Base-by-base conservation (phyloP, 805 yeast genomes). In the Wickerhamomyces chaumierensis region DNA sequence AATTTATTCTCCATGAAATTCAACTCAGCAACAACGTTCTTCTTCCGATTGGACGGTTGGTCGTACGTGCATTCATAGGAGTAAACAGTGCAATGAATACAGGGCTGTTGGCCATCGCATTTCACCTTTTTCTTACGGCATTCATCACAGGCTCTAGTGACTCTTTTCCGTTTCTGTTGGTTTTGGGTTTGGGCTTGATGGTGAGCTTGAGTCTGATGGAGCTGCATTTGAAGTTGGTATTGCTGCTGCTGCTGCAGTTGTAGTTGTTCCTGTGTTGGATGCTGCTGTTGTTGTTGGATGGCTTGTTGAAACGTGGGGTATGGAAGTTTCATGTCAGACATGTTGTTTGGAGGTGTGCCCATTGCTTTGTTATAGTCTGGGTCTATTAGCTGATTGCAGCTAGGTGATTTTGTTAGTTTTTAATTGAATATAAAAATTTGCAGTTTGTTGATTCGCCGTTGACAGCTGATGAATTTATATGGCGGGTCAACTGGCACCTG, bases 51-150 rank as follows among this genome's bases (percentile, higher is more conserved):
- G 14, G 56, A 44, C 9, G 56, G 55, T 39, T 83, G 87, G 50
- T 82, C 84, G 56, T 86, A 86, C 0, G 94, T 78, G 58, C 96
- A 86, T 39, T 75, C 81, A 57, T 80, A 78, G 15, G 81, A 73
- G 56, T 81, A 82, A 1, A 81, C 92, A 1, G 88, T 77, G 51
- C 95, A 86, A 56, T 78, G 85, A 25, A 74, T 71, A 56, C 94
- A 82, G 1, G 90, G 92, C 48, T 72, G 79, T 48, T 71, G 70
- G 4, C 90, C 92, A 54, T 81, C 87, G 58, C 94, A 82, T 53
- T 79, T 78, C 45, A 81, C 84, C 53, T 82, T 82, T 58, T 79
- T 81, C 57, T 70, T 72, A 17, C 90, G 68, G 55, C 92, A 81
- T 45, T 72, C 76, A 48, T 77, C 82, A 51, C 92, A 82, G 3